Base-by-base conservation (phyloP, 352 stramenopile genomes). In the Chrysophaeum taylorii region DNA sequence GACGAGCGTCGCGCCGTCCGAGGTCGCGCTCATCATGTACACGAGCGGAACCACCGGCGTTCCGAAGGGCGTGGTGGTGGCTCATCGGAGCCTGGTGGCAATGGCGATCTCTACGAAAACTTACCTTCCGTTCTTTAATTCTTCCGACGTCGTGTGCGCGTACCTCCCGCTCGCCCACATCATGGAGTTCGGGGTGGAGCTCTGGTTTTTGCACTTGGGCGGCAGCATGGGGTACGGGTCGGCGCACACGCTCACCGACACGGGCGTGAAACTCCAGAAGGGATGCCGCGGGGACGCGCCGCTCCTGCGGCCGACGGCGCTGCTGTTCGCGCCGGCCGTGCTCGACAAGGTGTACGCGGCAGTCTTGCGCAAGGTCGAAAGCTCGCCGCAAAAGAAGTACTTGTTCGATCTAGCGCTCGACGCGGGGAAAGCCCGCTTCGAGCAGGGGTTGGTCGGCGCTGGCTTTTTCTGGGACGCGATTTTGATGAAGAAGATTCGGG, bases 131-230 rank as follows among this genome's bases (percentile, higher is more conserved):
- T 37, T 25, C 48, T 5, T 71, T 9, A 45, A 68, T n/a, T 5
- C 7, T 21, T 5, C 21, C 31, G 67, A 74, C 23, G 31, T 71
- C 45, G 74, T 74, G 57, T 42, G 74, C 16, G 72, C 67, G n/a
- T 76, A 74, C 42, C 68, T 76, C 33, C 72, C 72, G 12, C 68
- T 73, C 15, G 68, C 72, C 2, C 72, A 76, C 72, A 68, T 76
- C 31, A 54, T 76, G 31, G 72, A 76, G 69, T 38, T 76, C 31
- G 23, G 33, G 36, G 72, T 68, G 1, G 72, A 76, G 60, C n/a
- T 67, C 50, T 31, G n/a, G 7, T 39, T 71, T 14, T 54, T 70
- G 27, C 25, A 15, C 1, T 14, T 15, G 27, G 72, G 72, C 37
- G 68, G n/a, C 9, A 23, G 36, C 31, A 33, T 76, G 36, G 72